Conservation (phyloP, 1,284 basidiomycete genomes). For the Kalmanozyma brasiliensis region DNA sequence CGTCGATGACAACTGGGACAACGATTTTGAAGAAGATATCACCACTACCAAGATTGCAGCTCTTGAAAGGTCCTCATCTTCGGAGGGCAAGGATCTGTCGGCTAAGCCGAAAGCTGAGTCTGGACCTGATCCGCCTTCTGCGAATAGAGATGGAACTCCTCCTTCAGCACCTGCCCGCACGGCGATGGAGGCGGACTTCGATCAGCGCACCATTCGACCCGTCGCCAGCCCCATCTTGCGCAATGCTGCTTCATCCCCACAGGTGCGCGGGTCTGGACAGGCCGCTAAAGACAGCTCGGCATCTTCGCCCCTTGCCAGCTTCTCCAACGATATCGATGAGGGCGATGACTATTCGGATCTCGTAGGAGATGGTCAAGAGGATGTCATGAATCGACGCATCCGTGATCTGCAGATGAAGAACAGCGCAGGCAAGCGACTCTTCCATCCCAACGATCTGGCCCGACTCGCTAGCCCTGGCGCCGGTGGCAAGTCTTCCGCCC, state of each 20-base stretch:
- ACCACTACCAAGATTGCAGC: conserved; percentile 85
- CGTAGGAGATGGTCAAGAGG: conserved; percentile 51
- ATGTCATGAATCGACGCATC: conserved; percentile 46
- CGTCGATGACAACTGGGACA: conserved; percentile 94
- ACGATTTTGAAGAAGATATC: conserved; percentile 94
- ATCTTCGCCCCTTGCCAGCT: conserved; percentile 15
- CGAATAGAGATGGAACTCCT: too few species aligned
- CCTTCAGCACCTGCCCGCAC: conserved; percentile 18
- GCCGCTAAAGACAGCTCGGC: not conserved
- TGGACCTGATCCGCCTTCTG: not conserved
- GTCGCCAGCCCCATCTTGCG: conserved; percentile 26
- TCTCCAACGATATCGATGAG: conserved; percentile 67
- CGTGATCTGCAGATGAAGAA: conserved; percentile 48
- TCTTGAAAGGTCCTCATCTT: conserved; percentile 59
- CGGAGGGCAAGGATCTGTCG: conserved; percentile 10
- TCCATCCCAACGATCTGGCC: conserved; percentile 56
- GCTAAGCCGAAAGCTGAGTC: conserved; percentile 3
- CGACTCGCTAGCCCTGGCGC: conserved; percentile 17
- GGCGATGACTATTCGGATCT: conserved; percentile 70
- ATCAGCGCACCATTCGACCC: conserved; percentile 70
- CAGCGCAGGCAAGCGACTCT: conserved; percentile 54
- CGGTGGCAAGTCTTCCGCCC: not conserved
- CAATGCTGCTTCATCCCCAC: conserved; percentile 34
- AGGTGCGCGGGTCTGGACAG: conserved; percentile 15
- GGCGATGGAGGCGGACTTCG: conserved; percentile 41